Percentiles rank a stretch among this genome's conserved stretches.
Evolutionary conservation across 306 rosid genomes (phyloP).

Genomic region (Cucumis cinereus): DNA sequence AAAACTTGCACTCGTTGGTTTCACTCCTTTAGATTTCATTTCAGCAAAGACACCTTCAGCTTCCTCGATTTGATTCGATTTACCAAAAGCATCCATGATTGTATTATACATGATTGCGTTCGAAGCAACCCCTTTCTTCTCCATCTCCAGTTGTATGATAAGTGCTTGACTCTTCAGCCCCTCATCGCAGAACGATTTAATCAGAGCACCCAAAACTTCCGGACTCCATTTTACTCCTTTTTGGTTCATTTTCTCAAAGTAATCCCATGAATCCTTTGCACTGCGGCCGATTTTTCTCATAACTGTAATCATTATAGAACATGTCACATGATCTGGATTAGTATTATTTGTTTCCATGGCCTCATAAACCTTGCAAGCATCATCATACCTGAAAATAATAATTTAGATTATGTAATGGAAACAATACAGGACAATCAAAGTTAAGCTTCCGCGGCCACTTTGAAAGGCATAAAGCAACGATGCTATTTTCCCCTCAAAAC

Average conservation of each 20-base stretch:
- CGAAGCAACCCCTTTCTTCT: constrained; percentile 47
- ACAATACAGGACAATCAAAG: background rate
- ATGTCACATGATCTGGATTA: constrained; percentile 70
- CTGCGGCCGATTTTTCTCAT: constrained; percentile 63
- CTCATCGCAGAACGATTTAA: constrained; percentile 73
- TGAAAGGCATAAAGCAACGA: background rate
- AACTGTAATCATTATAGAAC: constrained; percentile 53
- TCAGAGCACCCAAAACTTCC: constrained; percentile 63
- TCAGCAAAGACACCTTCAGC: constrained; percentile 80
- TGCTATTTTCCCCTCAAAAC: background rate
- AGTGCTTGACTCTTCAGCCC: constrained; percentile 71
- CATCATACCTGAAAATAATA: constrained; percentile 43
- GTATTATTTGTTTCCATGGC: constrained; percentile 58
- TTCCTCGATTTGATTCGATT: constrained; percentile 66
- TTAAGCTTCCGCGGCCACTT: background rate
- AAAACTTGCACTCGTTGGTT: constrained; percentile 54
- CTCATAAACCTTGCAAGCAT: constrained; percentile 63
- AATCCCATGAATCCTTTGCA: constrained; percentile 79
- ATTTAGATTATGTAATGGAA: background rate
- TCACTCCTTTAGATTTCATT: constrained; percentile 65
- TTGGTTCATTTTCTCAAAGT: constrained; percentile 75
- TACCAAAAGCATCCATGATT: constrained; percentile 51
- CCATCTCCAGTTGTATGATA: constrained; percentile 68
- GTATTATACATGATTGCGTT: constrained; percentile 70
- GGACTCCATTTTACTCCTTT: constrained; percentile 74